Conservation (phyloP, 75 land plant species). For the Pinus taeda region DNA sequence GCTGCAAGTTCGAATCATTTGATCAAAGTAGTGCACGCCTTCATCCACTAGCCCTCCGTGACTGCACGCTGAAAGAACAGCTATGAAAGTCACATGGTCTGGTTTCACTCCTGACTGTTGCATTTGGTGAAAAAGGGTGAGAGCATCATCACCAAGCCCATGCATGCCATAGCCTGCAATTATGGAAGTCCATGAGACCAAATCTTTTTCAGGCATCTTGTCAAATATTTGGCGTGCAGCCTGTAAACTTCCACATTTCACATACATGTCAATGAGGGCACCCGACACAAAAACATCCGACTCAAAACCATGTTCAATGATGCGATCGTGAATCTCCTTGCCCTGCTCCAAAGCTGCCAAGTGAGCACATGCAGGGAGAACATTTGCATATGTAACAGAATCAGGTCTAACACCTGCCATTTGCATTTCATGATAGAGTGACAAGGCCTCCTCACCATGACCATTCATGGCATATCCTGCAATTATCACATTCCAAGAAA, state of each 20-base stretch:
- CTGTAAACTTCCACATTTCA: constrained; percentile 20
- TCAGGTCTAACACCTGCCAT: not conserved
- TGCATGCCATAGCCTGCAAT: not conserved
- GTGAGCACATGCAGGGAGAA: not conserved
- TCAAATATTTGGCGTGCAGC: not conserved
- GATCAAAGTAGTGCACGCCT: constrained; percentile 31
- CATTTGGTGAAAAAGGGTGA: constrained; percentile 26
- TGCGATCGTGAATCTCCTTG: not conserved
- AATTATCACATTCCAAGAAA: constrained; percentile 66
- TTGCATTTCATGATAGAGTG: not conserved
- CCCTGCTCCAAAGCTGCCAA: not conserved
- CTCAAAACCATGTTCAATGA: not conserved
- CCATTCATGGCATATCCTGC: constrained; percentile 42
- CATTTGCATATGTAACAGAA: not conserved
- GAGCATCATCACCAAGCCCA: not conserved
- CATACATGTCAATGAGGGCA: constrained; percentile 25
- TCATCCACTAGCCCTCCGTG: constrained; percentile 37
- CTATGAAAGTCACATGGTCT: constrained; percentile 37
- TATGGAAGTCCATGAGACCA: not conserved
- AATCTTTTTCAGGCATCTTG: not conserved
- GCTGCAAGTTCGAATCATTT: constrained; percentile 27
- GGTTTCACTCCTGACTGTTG: constrained; percentile 30
- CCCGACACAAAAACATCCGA: not conserved
- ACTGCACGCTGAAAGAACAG: constrained; percentile 37
- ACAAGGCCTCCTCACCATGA: not conserved